Conservation (phyloP, 139 green algal genomes). For the Chlamydomonas incerta region DNA sequence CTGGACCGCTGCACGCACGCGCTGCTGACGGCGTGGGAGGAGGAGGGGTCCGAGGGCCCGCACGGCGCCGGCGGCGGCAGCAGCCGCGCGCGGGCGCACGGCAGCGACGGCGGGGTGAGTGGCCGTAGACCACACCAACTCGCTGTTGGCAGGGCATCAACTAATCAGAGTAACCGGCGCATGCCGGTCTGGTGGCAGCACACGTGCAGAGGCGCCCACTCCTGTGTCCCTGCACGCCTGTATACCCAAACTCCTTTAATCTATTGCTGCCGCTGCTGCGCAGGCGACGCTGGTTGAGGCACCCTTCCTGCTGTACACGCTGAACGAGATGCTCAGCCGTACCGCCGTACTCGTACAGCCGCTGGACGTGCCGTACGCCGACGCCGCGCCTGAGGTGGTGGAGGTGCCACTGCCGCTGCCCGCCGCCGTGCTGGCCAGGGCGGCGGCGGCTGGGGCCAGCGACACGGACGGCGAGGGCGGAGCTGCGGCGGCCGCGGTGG, state of each 20-base stretch:
- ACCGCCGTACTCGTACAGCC: slow-evolving; percentile 86
- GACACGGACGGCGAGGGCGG: neutral
- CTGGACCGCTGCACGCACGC: slow-evolving; percentile 63
- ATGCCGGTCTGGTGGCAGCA: too few species aligned
- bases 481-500: neutral
- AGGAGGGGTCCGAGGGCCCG: slow-evolving; percentile 40
- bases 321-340: slow-evolving; percentile 79
- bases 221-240: too few species aligned
- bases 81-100: neutral
- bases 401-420: slow-evolving; percentile 72
- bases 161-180: too few species aligned
- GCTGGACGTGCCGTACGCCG: slow-evolving; percentile 36
- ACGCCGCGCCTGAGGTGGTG: slow-evolving; percentile 42
- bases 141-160: too few species aligned
- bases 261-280: too few species aligned
- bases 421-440: neutral
- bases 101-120: slow-evolving; percentile 23
- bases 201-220: too few species aligned
- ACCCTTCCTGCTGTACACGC: slow-evolving; percentile 72
- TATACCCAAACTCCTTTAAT: too few species aligned
- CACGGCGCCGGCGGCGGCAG: too few species aligned
- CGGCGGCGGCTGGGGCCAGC: neutral
- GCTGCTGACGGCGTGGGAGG: slow-evolving; percentile 80
- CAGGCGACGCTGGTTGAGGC: slow-evolving; percentile 57
- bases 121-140: neutral